phyloP scores from a whole-genome alignment of 2,329 filamentous ascomycete genomes.

The Karstenula rhodostoma region DNA sequence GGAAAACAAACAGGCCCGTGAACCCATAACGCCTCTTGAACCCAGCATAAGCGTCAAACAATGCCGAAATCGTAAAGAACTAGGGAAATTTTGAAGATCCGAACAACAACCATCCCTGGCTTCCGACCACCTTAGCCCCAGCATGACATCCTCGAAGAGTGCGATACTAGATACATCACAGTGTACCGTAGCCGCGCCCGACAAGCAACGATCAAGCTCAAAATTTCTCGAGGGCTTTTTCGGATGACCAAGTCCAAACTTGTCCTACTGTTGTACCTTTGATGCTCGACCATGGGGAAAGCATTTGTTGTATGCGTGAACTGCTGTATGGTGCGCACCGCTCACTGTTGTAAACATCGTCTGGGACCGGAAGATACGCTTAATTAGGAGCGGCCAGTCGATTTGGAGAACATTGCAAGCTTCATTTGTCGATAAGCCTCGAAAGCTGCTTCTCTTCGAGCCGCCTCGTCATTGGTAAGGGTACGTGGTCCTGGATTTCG shows the following conservation, averaged over 20 bases:
- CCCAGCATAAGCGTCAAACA: conserved; percentile 3
- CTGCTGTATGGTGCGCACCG: not conserved
- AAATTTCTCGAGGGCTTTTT: too few relatives aligned
- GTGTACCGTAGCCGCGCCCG: not conserved
- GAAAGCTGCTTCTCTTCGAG: conserved; percentile 38
- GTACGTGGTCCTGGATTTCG: conserved; percentile 20
- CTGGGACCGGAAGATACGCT: not conserved
- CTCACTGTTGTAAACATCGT: not conserved
- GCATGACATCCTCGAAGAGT: not conserved
- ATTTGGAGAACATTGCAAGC: conserved; percentile 48
- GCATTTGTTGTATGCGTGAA: not conserved
- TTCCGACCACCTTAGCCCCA: not conserved
- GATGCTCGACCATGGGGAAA: not conserved
- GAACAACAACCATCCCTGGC: not conserved
- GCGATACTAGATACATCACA: not conserved
- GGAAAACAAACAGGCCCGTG: not conserved
- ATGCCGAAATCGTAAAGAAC: conserved; percentile 2
- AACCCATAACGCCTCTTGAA: not conserved
- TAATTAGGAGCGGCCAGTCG: conserved; percentile 3
- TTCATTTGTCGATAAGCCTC: conserved; percentile 47
- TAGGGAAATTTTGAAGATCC: not conserved
- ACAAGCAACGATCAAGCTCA: not conserved
- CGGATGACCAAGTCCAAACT: too few relatives aligned
- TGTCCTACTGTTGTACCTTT: too few relatives aligned
- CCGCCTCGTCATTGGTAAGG: conserved; percentile 24